Evolutionary conservation across 106 monocot genomes (phyloP).

Genomic region (Allium cepa): DNA sequence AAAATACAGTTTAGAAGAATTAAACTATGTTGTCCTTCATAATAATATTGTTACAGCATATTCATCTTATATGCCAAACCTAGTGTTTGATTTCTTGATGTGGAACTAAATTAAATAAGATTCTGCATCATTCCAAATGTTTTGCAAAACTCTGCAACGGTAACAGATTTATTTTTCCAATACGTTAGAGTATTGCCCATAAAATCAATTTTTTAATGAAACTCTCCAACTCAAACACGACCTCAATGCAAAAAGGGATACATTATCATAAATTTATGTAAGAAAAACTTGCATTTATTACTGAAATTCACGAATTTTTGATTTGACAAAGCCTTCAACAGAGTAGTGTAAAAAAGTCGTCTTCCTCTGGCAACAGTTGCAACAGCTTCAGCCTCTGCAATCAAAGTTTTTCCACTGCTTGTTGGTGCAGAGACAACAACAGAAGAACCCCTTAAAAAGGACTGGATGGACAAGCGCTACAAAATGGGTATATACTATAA

Average conservation of each 20-base stretch:
- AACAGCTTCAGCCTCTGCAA: constrained; percentile 82
- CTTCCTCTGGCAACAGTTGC: constrained; percentile 78
- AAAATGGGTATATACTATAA: too few species aligned
- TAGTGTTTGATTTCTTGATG: too few species aligned
- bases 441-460: constrained; percentile 83
- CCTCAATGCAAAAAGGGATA: background rate
- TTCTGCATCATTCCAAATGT: too few species aligned
- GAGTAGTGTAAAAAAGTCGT: constrained; percentile 84
- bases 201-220: too few species aligned
- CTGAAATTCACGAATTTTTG: constrained; percentile 90
- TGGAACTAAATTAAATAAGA: too few species aligned
- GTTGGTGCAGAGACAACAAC: constrained; percentile 95
- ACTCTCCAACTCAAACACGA: too few species aligned
- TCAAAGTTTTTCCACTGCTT: constrained; percentile 94
- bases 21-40: background rate
- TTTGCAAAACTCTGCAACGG: too few species aligned
- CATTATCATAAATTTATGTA: constrained; percentile 2
- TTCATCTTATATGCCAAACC: too few species aligned
- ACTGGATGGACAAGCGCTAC: constrained; percentile 70
- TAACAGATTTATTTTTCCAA: too few species aligned
- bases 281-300: too few species aligned
- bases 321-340: constrained; percentile 95
- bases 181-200: too few species aligned
- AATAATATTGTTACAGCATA: background rate
- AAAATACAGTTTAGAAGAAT: background rate